These are phyloP conservation scores for Powellomyces hirtus DNA, from an alignment of 192 early-diverging fungal genomes.

Conservation along the genomic window DNA sequence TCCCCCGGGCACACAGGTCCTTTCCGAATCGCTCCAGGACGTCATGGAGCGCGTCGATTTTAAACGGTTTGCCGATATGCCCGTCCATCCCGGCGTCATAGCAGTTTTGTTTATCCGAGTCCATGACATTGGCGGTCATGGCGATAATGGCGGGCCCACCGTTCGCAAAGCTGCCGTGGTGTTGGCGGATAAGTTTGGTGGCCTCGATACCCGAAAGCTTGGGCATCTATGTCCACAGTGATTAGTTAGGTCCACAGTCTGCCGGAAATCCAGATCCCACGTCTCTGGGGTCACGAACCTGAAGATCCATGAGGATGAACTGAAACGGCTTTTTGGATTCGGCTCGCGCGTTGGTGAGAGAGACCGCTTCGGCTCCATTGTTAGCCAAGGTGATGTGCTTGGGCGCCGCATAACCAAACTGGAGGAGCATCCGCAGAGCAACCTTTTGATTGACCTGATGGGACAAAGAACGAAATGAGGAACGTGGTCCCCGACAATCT, in stretches of 20 bases:
- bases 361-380: slow-evolving; percentile 22
- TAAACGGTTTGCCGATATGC: slow-evolving; percentile 28
- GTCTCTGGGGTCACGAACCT: no score
- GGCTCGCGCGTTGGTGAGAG: background rate
- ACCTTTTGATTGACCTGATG: slow-evolving; percentile 17
- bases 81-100: slow-evolving; percentile 28
- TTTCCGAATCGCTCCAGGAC: slow-evolving; percentile 15
- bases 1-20: no score
- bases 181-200: slow-evolving; percentile 14
- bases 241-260: no score
- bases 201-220: slow-evolving; percentile 26
- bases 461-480: background rate
- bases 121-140: slow-evolving; percentile 28
- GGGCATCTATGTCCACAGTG: no score
- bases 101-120: slow-evolving; percentile 16
- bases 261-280: no score
- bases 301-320: slow-evolving; percentile 17
- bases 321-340: background rate
- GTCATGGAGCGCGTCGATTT: background rate
- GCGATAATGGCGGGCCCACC: slow-evolving; percentile 20
- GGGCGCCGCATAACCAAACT: background rate
- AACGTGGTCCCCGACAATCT: background rate
- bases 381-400: background rate
- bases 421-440: slow-evolving; percentile 6
- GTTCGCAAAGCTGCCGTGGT: background rate